Percentiles rank a stretch among this genome's conserved stretches.
These are phyloP conservation scores for Meredithiella fracta DNA, from an alignment of 2,329 filamentous ascomycete genomes.

Conservation along the genomic window DNA sequence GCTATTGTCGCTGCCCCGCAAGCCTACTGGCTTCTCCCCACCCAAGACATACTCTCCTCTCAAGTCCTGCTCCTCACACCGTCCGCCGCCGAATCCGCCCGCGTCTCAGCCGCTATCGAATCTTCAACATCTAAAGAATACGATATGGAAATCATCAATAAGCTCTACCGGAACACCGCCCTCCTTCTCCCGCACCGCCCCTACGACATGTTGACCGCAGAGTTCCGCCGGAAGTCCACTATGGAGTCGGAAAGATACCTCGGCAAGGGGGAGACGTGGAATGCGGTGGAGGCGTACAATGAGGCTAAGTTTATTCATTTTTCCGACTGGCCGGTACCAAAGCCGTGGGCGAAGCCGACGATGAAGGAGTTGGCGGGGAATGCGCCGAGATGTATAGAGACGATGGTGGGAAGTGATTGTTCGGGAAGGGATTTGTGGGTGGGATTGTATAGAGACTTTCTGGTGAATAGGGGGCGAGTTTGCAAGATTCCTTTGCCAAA, in stretches of 20 bases:
- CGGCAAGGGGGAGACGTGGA: conserved; percentile 33
- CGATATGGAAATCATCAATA: conserved; percentile 53
- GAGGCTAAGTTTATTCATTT: conserved; percentile 55
- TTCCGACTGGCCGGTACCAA: conserved; percentile 54
- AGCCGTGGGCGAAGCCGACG: conserved; percentile 29
- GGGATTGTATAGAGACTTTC: conserved; percentile 33
- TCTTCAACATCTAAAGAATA: conserved; percentile 23
- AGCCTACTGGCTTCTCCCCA: conserved; percentile 51
- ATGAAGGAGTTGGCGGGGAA: conserved; percentile 9
- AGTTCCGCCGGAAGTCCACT: conserved; percentile 34
- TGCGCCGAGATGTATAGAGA: conserved; percentile 23
- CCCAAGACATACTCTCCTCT: conserved; percentile 38
- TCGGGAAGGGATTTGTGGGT: conserved; percentile 16
- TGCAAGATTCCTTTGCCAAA: background rate
- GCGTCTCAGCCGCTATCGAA: conserved; percentile 20
- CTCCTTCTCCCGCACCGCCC: conserved; percentile 46
- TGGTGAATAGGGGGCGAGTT: conserved; percentile 6
- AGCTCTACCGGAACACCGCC: conserved; percentile 39
- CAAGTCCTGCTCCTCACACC: conserved; percentile 48
- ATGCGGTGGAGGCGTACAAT: conserved; percentile 32
- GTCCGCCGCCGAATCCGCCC: conserved; percentile 31
- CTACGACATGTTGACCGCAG: conserved; percentile 43
- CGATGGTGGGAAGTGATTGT: conserved; percentile 31
- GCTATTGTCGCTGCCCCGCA: conserved; percentile 49
- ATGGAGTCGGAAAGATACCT: conserved; percentile 29